Evolutionary conservation across 2,329 filamentous ascomycete genomes (phyloP).

Genomic region (Sclerotinia sclerotiorum): DNA sequence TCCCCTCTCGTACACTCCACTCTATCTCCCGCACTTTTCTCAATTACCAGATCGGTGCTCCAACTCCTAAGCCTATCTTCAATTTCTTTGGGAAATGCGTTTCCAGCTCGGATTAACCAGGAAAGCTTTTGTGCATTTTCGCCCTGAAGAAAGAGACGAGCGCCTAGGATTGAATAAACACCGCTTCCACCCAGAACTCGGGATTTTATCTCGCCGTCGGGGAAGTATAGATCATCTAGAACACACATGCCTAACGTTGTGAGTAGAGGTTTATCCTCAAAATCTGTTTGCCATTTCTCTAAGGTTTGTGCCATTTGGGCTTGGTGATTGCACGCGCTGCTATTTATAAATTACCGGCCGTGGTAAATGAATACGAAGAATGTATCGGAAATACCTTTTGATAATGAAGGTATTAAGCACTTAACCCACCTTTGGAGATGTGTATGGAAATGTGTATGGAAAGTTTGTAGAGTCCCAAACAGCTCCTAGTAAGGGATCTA

Average conservation of each 20-base stretch:
- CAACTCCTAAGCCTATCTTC: background rate
- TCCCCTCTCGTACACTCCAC: slow-evolving; percentile 13
- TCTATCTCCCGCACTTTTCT: background rate
- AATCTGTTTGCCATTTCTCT: background rate
- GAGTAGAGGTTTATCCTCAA: background rate
- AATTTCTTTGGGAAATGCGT: background rate
- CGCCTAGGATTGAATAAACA: slow-evolving; percentile 12
- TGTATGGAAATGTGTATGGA: no score
- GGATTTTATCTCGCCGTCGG: background rate
- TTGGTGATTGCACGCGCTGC: background rate
- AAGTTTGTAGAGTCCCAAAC: no score
- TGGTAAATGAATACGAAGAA: background rate
- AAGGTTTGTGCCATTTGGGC: background rate
- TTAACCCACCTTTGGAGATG: no score
- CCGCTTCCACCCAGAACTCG: slow-evolving; percentile 11
- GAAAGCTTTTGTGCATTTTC: background rate
- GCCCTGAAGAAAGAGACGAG: background rate
- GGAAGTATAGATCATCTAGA: slow-evolving; percentile 18
- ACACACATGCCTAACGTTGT: slow-evolving; percentile 7
- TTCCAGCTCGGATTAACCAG: slow-evolving; percentile 7
- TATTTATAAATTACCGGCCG: background rate
- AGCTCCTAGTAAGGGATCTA: no score
- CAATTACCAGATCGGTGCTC: background rate
- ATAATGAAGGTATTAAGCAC: no score
- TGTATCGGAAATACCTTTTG: no score